Evolutionary conservation across 257 asterid genomes (phyloP).

Genomic region (Solanum lycopersicoides): DNA sequence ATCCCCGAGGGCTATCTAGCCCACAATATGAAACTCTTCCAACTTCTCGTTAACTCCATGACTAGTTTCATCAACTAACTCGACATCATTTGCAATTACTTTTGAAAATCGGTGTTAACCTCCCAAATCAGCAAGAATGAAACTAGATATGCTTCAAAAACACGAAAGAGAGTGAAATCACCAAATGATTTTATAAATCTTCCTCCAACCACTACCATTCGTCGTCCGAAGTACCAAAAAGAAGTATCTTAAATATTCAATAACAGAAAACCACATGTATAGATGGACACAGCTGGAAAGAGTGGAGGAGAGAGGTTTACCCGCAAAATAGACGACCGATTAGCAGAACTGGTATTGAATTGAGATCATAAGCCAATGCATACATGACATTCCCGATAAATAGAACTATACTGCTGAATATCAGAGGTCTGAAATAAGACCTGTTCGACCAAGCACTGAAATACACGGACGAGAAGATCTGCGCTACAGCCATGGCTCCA

Average conservation of each 20-base stretch:
- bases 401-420: conserved; percentile 86
- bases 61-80: background rate
- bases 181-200: background rate
- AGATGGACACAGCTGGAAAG: background rate
- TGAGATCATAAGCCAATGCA: conserved; percentile 80
- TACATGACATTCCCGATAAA: conserved; percentile 65
- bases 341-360: conserved; percentile 59
- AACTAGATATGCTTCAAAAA: background rate
- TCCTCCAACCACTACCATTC: background rate
- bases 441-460: conserved; percentile 99
- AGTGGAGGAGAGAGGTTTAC: conserved; percentile 30
- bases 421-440: conserved; percentile 80
- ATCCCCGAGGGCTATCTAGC: background rate
- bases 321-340: conserved; percentile 88
- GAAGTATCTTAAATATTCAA: background rate
- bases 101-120: background rate
- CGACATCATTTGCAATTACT: background rate
- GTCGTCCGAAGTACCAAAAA: background rate
- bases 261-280: background rate
- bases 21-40: background rate
- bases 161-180: background rate
- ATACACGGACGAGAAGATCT: conserved; percentile 90
- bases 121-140: background rate
- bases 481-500: conserved; percentile 99
- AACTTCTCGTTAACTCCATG: background rate